Evolutionary conservation across 768 basidiomycete species (phyloP).

Genomic region (Asterophora parasitica): DNA sequence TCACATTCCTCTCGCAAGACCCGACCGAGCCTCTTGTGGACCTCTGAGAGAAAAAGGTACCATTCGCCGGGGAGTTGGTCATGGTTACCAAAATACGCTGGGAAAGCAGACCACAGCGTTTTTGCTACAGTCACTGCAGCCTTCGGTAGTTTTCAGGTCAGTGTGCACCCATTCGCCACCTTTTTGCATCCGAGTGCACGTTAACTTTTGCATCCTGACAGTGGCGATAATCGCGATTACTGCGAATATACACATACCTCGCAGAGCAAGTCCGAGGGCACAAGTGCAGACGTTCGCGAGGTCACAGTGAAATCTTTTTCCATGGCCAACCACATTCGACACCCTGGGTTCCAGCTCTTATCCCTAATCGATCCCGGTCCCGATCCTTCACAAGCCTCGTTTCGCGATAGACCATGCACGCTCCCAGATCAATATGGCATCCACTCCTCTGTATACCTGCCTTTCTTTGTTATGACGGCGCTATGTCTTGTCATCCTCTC

Average conservation of each 20-base stretch:
- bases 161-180: slow-evolving; percentile 10
- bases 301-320: slow-evolving; percentile 89
- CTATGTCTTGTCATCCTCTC: slow-evolving; percentile 48
- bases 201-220: slow-evolving; percentile 20
- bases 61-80: slow-evolving; percentile 72
- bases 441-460: slow-evolving; percentile 60
- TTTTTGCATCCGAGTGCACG: neutral
- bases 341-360: slow-evolving; percentile 84
- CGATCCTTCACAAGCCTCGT: slow-evolving; percentile 31
- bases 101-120: slow-evolving; percentile 77
- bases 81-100: slow-evolving; percentile 78
- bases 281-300: slow-evolving; percentile 48
- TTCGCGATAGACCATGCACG: slow-evolving; percentile 66
- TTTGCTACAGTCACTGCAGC: slow-evolving; percentile 62
- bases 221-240: slow-evolving; percentile 90
- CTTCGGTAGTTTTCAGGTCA: slow-evolving; percentile 69
- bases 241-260: slow-evolving; percentile 66
- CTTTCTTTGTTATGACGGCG: slow-evolving; percentile 37
- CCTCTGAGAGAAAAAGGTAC: slow-evolving; percentile 66
- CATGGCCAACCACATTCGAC: slow-evolving; percentile 61
- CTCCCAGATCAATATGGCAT: slow-evolving; percentile 70
- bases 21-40: slow-evolving; percentile 73
- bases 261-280: slow-evolving; percentile 17
- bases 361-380: slow-evolving; percentile 45
- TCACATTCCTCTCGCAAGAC: slow-evolving; percentile 81